These are phyloP conservation scores for Suillus alpinus DNA, from an alignment of 768 basidiomycete genomes.

Conservation along the genomic window DNA sequence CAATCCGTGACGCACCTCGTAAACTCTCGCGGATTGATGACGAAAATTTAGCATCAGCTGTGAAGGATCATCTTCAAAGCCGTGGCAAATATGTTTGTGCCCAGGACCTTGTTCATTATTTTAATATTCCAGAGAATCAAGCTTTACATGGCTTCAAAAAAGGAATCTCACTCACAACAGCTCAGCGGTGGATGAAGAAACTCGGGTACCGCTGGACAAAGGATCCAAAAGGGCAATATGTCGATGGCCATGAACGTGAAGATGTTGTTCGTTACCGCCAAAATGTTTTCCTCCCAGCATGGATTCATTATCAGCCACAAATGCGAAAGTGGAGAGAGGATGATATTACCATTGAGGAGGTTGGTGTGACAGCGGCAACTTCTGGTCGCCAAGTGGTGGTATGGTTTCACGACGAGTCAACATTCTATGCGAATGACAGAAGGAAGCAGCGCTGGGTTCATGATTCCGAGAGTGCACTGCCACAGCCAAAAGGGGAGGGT, in stretches of 20 bases:
- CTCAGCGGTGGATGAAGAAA: too few species aligned
- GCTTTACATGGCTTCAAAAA: constrained; percentile 15
- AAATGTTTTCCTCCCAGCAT: constrained; percentile 20
- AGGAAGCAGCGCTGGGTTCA: too few species aligned
- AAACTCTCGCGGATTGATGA: constrained; percentile 7
- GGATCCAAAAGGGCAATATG: too few species aligned
- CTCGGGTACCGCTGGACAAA: too few species aligned
- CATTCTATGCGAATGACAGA: constrained; percentile 40
- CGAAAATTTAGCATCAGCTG: constrained; percentile 11
- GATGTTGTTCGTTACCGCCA: constrained; percentile 31
- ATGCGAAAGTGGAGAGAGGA: constrained; percentile 28
- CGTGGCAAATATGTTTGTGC: constrained; percentile 21
- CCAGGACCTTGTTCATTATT: constrained; percentile 14
- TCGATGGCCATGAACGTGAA: constrained; percentile 31
- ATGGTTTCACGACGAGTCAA: constrained; percentile 40
- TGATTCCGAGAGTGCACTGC: too few species aligned
- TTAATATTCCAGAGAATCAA: constrained; percentile 10
- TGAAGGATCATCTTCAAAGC: constrained; percentile 13
- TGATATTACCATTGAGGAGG: constrained; percentile 29
- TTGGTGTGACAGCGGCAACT: constrained; percentile 2
- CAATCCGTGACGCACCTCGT: constrained; percentile 19
- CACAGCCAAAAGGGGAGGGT: too few species aligned
- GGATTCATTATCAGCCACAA: constrained; percentile 7
- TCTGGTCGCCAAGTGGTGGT: constrained; percentile 8
- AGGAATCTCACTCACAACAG: constrained; percentile 15